Conservation (phyloP, 495 filamentous ascomycete genomes). For the Pseudomonodictys pantanalensis region DNA sequence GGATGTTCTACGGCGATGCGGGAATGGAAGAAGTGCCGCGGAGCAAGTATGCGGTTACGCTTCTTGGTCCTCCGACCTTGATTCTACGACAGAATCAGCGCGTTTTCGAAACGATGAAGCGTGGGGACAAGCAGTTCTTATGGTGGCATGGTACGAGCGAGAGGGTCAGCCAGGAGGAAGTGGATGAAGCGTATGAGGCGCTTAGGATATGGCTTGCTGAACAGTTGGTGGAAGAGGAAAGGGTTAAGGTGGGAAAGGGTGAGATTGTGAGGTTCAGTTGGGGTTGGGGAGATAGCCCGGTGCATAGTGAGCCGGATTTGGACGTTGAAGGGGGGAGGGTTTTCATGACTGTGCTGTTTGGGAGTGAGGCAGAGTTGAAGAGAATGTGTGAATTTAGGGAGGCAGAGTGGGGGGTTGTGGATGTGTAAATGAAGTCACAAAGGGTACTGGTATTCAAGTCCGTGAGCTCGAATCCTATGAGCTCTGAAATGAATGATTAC, state of each 20-base stretch:
- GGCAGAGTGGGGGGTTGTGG: neutral
- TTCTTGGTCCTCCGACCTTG: neutral
- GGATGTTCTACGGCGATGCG: neutral
- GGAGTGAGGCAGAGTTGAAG: neutral
- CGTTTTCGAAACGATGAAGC: neutral
- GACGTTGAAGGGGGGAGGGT: neutral
- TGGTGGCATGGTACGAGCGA: neutral
- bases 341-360: slow-evolving; percentile 4
- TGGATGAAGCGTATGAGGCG: neutral
- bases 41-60: slow-evolving; percentile 4
- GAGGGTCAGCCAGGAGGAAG: neutral
- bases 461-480: too few relatives aligned
- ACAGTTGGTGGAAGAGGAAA: neutral
- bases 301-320: slow-evolving; percentile 3
- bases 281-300: slow-evolving; percentile 1
- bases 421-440: too few relatives aligned
- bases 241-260: neutral
- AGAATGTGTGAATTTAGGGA: neutral
- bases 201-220: neutral
- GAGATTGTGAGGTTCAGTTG: slow-evolving; percentile 1
- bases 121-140: neutral
- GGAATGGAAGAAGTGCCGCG: neutral
- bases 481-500: too few relatives aligned
- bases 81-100: neutral
- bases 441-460: too few relatives aligned